Base-by-base conservation (phyloP, 257 asterid species). In the Ehretia macrophylla region DNA sequence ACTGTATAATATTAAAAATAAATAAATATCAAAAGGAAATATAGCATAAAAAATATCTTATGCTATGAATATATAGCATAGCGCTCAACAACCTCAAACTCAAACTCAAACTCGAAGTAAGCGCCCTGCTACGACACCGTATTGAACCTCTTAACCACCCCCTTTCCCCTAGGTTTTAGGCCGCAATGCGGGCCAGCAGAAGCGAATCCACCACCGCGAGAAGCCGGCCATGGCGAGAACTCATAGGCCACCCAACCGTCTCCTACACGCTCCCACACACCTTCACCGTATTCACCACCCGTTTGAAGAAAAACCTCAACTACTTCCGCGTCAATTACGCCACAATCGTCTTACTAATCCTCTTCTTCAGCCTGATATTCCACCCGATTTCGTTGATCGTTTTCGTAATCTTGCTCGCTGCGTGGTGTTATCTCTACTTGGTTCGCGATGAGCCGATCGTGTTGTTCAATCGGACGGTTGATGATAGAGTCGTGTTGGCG, bases 201-300 rank as follows among this genome's bases (percentile, higher is more conserved):
- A 64, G 63, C 11, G 75, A 61, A 56, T 54, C 83, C 10, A 51
- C 74, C 60, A 77, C 17, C 72, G 81, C 84, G 23, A 68, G 77
- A 58, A 81, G 86, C 52, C 83, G 94, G 70, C 81, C 91, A 16
- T 87, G 96, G 96, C 77, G 83, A 68, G 94, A 84, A 77, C 75
- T 85, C 59, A 17, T 87, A 8, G 72, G 88, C 8, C 93, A 78
- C 59, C 90, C 90, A 0, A 51, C 88, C 14, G 8, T 1, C 71
- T 84, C 83, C 55, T 87, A 82, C 73, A 46, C 85, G 50, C 21
- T 60, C 3, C 96, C 91, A 21, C 53, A 35, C 59, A 44, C 78
- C 63, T 10, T 78, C 72, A 32, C 68, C 67, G 91, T 77, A 11
- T 17, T 85, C 60, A 20, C 53, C 58, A 56, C 77, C 18, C 87